Base-by-base conservation (phyloP, 805 yeast genomes). In the Lipomyces spencermartinsiae region DNA sequence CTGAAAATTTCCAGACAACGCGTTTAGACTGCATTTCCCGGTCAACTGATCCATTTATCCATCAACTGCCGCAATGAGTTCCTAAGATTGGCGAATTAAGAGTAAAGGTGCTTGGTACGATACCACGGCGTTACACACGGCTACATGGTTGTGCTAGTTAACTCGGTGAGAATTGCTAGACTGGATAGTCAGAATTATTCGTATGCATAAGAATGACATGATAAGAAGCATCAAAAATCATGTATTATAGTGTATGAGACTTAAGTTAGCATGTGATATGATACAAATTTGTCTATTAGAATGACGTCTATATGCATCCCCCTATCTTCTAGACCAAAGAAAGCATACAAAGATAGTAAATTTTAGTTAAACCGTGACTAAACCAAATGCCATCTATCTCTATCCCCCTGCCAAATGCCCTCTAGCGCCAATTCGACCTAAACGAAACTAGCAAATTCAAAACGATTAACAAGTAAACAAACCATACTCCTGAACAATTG, bases 1-100 rank as follows among this genome's bases (percentile, higher is more conserved):
- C 22, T n/a, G 3, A 29, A n/a, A 57, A 33, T 51, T 60, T 55
- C 22, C 43, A 62, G 65, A 62, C n/a, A 56, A 62, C 10, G 65
- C 63, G 4, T 57, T 62, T 43, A 62, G 46, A 29, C 58, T 62
- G 25, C 62, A 37, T 10, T 61, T 61, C 31, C 61, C 61, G n/a
- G 51, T 19, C 46, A 22, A 29, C n/a, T 61, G 35, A 49, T 49
- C 31, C 19, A 29, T 55, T 7, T 55, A 22, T 22, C 35, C 49
- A 16, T 39, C n/a, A 39, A 39, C 49, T 39, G 12, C 49, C 3
- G 49, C 49, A 39, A 14, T 2, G 34, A 53, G 34, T 25, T 25
- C 49, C 29, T 25, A 25, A 1, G 29, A 14, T n/a, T n/a, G 49
- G 49, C 10, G 22, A 16, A 43, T 43, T n/a, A 19, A 4, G 16